These are phyloP conservation scores for Penicillium crystallinum DNA, from an alignment of 495 filamentous ascomycete species.

Conservation along the genomic window DNA sequence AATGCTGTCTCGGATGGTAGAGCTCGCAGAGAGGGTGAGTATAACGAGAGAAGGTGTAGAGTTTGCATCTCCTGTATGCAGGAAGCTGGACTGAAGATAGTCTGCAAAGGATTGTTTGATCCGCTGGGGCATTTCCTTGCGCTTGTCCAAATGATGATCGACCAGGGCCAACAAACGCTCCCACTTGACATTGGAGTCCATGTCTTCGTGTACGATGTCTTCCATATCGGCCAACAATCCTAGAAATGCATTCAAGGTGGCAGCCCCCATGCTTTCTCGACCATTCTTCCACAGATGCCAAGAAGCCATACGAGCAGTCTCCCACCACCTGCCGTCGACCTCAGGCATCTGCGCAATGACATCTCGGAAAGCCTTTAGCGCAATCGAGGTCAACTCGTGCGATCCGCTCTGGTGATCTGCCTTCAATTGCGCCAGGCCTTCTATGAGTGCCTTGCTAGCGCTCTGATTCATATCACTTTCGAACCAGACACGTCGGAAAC, in stretches of 20 bases:
- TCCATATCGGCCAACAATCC: slow-evolving; percentile 39
- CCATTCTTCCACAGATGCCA: slow-evolving; percentile 64
- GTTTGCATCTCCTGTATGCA: slow-evolving; percentile 11
- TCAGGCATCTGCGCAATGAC: slow-evolving; percentile 25
- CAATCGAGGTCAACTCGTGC: slow-evolving; percentile 47
- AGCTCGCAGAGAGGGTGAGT: slow-evolving; percentile 56
- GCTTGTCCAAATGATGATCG: slow-evolving; percentile 26
- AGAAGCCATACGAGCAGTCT: slow-evolving; percentile 46
- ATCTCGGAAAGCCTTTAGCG: slow-evolving; percentile 43
- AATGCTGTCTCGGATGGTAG: slow-evolving; percentile 50
- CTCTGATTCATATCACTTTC: slow-evolving; percentile 38
- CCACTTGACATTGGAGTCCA: slow-evolving; percentile 22
- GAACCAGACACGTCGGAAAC: slow-evolving; percentile 53
- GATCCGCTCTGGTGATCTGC: slow-evolving; percentile 54
- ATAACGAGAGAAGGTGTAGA: slow-evolving; percentile 34
- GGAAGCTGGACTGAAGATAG: slow-evolving; percentile 30
- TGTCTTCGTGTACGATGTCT: slow-evolving; percentile 7
- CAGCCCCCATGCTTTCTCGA: slow-evolving; percentile 58
- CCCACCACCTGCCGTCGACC: slow-evolving; percentile 45
- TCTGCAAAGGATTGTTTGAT: slow-evolving; percentile 32
- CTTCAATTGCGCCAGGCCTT: slow-evolving; percentile 42
- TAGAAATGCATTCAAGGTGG: slow-evolving; percentile 49
- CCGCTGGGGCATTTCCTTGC: slow-evolving; percentile 17
- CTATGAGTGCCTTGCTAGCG: slow-evolving; percentile 38
- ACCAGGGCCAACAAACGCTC: slow-evolving; percentile 24